Conservation (phyloP, 2,329 filamentous ascomycete genomes). For the Alternaria tenuissima region DNA sequence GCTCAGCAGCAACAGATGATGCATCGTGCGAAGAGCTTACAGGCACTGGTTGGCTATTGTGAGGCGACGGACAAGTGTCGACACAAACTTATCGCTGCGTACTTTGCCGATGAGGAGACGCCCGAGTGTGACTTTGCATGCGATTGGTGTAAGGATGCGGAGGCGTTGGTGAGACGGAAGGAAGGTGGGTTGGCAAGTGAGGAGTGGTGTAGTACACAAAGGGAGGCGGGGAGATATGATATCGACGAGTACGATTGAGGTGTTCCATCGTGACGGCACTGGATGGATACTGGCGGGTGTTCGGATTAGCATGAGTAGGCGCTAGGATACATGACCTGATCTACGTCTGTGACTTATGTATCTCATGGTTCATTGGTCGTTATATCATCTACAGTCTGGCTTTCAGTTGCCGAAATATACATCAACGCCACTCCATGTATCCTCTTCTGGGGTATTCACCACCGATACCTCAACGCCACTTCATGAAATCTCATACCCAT, state of each 20-base stretch:
- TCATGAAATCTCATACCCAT: neutral
- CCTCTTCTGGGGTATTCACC: slow-evolving; percentile 9
- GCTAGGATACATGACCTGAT: neutral
- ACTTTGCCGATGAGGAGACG: slow-evolving; percentile 48
- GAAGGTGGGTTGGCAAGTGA: slow-evolving; percentile 56
- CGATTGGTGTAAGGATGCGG: slow-evolving; percentile 59
- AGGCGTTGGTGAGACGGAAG: slow-evolving; percentile 53
- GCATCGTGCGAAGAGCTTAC: slow-evolving; percentile 55
- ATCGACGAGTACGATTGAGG: slow-evolving; percentile 48
- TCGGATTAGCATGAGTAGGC: neutral
- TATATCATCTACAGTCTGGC: neutral
- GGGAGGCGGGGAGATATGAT: slow-evolving; percentile 54
- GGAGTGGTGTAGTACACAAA: slow-evolving; percentile 60
- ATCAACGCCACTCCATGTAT: neutral
- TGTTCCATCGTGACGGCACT: neutral
- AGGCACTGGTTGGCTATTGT: slow-evolving; percentile 77
- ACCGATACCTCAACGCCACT: slow-evolving; percentile 5
- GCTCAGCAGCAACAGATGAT: slow-evolving; percentile 49
- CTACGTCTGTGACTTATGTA: neutral
- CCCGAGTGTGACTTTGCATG: slow-evolving; percentile 58
- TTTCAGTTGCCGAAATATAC: neutral
- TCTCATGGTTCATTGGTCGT: slow-evolving; percentile 1
- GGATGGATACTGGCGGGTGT: neutral
- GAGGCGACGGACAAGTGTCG: slow-evolving; percentile 77
- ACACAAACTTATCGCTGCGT: slow-evolving; percentile 60